These are phyloP conservation scores for Leccinum truebloodii DNA, from an alignment of 768 basidiomycete genomes.

Conservation along the genomic window DNA sequence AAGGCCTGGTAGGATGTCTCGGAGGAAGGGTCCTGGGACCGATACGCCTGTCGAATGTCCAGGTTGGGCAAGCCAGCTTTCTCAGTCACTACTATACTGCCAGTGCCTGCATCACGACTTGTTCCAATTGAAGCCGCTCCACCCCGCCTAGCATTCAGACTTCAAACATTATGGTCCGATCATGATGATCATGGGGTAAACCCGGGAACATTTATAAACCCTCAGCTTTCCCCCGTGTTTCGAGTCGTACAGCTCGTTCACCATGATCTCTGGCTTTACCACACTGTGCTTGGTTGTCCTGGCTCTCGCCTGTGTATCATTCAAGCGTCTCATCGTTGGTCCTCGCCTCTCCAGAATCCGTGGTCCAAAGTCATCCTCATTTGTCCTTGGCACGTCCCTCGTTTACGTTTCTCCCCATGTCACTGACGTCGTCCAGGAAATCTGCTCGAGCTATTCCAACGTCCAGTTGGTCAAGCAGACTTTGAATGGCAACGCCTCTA, in stretches of 20 bases:
- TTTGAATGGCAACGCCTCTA: slow-evolving; percentile 34
- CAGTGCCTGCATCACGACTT: neutral
- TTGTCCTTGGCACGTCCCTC: slow-evolving; percentile 15
- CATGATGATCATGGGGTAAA: slow-evolving; percentile 8
- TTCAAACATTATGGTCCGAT: neutral
- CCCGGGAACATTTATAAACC: slow-evolving; percentile 4
- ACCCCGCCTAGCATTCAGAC: no score
- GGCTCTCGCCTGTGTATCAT: slow-evolving; percentile 2
- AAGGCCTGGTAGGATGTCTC: no score
- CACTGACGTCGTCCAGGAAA: slow-evolving; percentile 29
- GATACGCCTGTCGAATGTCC: no score
- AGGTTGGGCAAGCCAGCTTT: no score
- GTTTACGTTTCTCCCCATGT: neutral
- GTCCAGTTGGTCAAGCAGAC: slow-evolving; percentile 26
- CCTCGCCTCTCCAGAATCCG: slow-evolving; percentile 13
- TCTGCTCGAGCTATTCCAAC: slow-evolving; percentile 31
- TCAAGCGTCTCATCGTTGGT: neutral
- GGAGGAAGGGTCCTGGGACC: no score
- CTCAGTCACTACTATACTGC: no score
- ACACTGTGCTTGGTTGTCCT: slow-evolving; percentile 9
- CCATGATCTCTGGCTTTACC: slow-evolving; percentile 14
- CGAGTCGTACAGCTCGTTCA: neutral
- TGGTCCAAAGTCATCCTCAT: slow-evolving; percentile 27
- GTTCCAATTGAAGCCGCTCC: neutral
- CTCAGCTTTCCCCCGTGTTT: neutral